phyloP scores from a whole-genome alignment of 305 asterid genomes.

The Solanum hybrid region DNA sequence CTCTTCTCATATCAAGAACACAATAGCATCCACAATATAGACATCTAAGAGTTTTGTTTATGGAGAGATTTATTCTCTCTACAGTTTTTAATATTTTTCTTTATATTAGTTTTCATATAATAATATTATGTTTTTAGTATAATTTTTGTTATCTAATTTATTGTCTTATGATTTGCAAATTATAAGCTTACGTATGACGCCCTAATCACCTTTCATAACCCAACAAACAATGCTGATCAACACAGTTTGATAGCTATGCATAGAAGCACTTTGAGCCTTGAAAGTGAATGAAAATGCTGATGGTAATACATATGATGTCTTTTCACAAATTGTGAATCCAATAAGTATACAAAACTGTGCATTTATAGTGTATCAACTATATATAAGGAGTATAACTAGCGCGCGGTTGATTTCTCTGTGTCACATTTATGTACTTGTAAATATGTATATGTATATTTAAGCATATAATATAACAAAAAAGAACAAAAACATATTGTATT shows the following conservation, averaged over 20 bases:
- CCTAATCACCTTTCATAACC: too few relatives aligned
- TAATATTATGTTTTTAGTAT: too few relatives aligned
- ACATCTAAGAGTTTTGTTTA: too few relatives aligned
- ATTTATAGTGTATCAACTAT: neutral
- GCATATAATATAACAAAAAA: neutral
- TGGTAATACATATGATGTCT: constrained; percentile 30
- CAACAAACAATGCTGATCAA: constrained; percentile 15
- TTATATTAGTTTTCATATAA: too few relatives aligned
- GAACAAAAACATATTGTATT: neutral
- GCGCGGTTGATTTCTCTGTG: neutral
- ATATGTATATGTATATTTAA: neutral
- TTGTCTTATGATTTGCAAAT: too few relatives aligned
- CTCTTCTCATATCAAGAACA: too few relatives aligned
- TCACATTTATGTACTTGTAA: neutral
- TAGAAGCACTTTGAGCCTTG: constrained; percentile 60
- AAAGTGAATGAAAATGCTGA: constrained; percentile 39
- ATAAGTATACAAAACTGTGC: neutral
- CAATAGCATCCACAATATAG: too few relatives aligned
- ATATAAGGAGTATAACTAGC: neutral
- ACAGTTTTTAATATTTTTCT: too few relatives aligned
- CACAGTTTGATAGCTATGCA: constrained; percentile 61
- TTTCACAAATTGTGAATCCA: constrained; percentile 61
- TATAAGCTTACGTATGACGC: too few relatives aligned
- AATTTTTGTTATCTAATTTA: too few relatives aligned
- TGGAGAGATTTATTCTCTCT: too few relatives aligned